phyloP scores from a whole-genome alignment of 108 stramenopile species.

The Pseudonitzschia multiseries region DNA sequence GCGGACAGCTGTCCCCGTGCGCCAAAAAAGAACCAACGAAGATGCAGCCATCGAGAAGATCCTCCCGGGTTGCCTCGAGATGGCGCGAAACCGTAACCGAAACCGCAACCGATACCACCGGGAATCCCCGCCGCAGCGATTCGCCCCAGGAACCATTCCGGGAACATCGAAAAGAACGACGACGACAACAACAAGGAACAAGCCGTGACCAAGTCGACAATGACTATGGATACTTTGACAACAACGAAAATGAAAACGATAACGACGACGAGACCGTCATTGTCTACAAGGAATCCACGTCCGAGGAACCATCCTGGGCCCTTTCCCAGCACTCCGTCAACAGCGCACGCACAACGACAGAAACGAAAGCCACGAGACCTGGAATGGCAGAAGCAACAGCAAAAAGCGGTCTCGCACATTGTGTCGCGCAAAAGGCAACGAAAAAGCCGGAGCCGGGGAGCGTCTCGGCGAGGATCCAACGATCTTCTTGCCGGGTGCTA shows the following conservation, averaged over 20 bases:
- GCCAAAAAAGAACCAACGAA: too few species aligned
- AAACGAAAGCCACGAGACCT: not conserved
- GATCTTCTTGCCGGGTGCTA: not conserved
- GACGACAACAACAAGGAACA: too few species aligned
- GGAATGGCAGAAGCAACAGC: not conserved
- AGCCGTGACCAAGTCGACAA: too few species aligned
- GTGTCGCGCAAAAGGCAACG: not conserved
- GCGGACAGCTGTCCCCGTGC: too few species aligned
- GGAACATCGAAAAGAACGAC: too few species aligned
- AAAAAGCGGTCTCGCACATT: not conserved
- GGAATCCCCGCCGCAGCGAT: too few species aligned
- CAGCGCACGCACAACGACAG: not conserved
- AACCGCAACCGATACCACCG: too few species aligned
- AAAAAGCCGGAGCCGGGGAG: not conserved
- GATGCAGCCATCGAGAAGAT: too few species aligned
- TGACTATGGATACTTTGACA: too few species aligned
- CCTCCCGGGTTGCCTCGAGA: too few species aligned
- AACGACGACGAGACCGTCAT: conserved; percentile 24
- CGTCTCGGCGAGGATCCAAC: not conserved
- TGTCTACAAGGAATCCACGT: conserved; percentile 18
- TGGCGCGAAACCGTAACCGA: too few species aligned
- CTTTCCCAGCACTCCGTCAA: not conserved
- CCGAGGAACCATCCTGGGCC: not conserved
- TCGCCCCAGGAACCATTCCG: too few species aligned
- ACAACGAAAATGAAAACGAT: not conserved